These are phyloP conservation scores for Ganoderma meredithae DNA, from an alignment of 1,284 basidiomycete species.

Conservation along the genomic window DNA sequence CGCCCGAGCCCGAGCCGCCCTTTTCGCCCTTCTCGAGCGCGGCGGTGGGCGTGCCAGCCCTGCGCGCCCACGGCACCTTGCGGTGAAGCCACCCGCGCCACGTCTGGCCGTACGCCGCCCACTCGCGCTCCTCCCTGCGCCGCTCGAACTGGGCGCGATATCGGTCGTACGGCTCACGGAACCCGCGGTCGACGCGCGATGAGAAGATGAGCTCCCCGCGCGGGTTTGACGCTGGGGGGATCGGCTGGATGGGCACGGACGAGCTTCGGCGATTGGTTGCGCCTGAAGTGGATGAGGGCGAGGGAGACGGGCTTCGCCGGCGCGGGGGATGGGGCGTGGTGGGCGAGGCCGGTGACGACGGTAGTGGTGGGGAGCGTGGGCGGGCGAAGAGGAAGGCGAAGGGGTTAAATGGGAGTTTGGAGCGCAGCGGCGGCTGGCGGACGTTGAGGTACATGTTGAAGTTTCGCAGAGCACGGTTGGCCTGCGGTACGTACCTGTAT, in stretches of 20 bases:
- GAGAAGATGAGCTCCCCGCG: slow-evolving; percentile 97
- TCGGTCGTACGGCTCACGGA: slow-evolving; percentile 92
- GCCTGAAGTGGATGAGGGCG: slow-evolving; percentile 40
- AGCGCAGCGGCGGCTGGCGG: slow-evolving; percentile 74
- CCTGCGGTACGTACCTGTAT: slow-evolving; percentile 92
- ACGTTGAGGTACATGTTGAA: slow-evolving; percentile 99
- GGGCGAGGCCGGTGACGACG: slow-evolving; percentile 40
- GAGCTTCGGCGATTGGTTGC: slow-evolving; percentile 42
- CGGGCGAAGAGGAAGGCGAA: slow-evolving; percentile 71
- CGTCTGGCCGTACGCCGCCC: slow-evolving; percentile 49
- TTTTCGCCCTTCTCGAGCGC: slow-evolving; percentile 12
- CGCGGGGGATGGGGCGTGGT: slow-evolving; percentile 40
- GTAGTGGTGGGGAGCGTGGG: slow-evolving; percentile 39
- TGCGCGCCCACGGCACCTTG: slow-evolving; percentile 48
- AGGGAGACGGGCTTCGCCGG: slow-evolving; percentile 47
- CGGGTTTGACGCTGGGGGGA: slow-evolving; percentile 90
- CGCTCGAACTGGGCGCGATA: slow-evolving; percentile 93
- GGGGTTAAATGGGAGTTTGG: slow-evolving; percentile 69
- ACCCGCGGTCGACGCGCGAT: slow-evolving; percentile 81
- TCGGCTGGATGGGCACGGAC: slow-evolving; percentile 72
- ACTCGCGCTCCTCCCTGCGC: slow-evolving; percentile 72
- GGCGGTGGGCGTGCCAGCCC: slow-evolving; percentile 27
- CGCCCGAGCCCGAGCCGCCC: slow-evolving; percentile 21
- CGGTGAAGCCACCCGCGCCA: slow-evolving; percentile 51
- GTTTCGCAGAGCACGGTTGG: slow-evolving; percentile 89